Conservation (phyloP, 2,329 filamentous ascomycete species). For the Phoma sp. region DNA sequence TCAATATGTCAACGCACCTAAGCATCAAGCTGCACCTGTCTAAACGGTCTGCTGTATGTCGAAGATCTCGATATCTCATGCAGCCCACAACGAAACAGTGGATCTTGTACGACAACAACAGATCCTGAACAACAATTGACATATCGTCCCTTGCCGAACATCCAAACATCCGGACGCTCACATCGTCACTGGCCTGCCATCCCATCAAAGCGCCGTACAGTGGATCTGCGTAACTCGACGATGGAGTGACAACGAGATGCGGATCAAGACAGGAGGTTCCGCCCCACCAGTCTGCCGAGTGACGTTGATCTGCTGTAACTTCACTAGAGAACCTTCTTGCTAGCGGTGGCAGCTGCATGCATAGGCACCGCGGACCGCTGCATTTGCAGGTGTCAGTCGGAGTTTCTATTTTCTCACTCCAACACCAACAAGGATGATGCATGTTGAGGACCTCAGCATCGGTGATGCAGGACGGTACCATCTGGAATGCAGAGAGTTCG, state of each 20-base stretch:
- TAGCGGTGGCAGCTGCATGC: too few relatives aligned
- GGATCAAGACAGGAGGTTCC: background rate
- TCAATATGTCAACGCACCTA: too few relatives aligned
- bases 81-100: background rate
- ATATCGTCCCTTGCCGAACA: background rate
- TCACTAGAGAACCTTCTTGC: background rate
- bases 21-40: too few relatives aligned
- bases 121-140: background rate
- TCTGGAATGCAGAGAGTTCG: background rate
- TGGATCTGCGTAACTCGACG: background rate
- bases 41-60: background rate
- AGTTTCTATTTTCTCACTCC: background rate
- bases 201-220: too few relatives aligned
- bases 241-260: background rate
- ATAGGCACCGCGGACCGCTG: constrained; percentile 1
- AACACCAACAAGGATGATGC: background rate
- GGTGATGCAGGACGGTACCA: background rate
- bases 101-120: constrained; percentile 8
- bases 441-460: background rate
- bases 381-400: constrained; percentile 3
- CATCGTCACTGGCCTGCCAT: too few relatives aligned
- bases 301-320: background rate
- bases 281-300: background rate
- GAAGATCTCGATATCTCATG: background rate
- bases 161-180: background rate